Evolutionary conservation across 148 eudicot species (phyloP), one percentile per base, ranked within the genome.

Genomic region (Rhododendron kiyosumense): DNA sequence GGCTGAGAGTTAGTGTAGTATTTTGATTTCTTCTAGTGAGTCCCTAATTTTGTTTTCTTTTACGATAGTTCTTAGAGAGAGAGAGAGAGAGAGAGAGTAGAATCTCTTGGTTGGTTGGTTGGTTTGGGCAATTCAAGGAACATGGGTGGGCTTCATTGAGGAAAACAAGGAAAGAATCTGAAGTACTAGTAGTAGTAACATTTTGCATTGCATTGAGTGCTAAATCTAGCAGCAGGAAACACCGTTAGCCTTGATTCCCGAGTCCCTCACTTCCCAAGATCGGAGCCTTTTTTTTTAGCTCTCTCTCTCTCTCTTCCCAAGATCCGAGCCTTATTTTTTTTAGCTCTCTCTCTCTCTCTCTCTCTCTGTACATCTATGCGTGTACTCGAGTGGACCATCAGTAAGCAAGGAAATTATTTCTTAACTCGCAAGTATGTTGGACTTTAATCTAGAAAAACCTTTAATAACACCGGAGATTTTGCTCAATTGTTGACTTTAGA

Each of bases 41-140:
- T n/a, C 13, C 71, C 30, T 65, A 8, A 10, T 7, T 24, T 20
- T 3, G n/a, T 7, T 8, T 63, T 2, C 1, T 46, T 46, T 46
- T 9, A 46, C 49, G 12, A 46, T 46, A 7, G 9, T 45, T 45
- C 46, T 41, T 5, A 41, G 71, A 67, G 74, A 67, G 4, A 67
- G 32, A 26, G 34, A 13, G 73, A n/a, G 74, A 67, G 71, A 26
- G 74, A 67, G 4, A 67, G 32, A 71, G 38, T 28, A 30, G 38
- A 71, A 71, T 13, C 2, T 28, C 18, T 13, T 30, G 36, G 76
- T 71, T 71, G 34, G n/a, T n/a, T 34, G 75, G 76, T 71, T 28
- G 76, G 2, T 75, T 75, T 75, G 43, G 43, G 79, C 79, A 75
- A 75, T 36, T 75, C 79, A 75, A 75, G 79, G 79, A 75, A 75